A percentile compares a stretch with the other conserved stretches of the same genome.
Conservation (phyloP, 768 basidiomycete genomes). For the Boletus barrowsii region DNA sequence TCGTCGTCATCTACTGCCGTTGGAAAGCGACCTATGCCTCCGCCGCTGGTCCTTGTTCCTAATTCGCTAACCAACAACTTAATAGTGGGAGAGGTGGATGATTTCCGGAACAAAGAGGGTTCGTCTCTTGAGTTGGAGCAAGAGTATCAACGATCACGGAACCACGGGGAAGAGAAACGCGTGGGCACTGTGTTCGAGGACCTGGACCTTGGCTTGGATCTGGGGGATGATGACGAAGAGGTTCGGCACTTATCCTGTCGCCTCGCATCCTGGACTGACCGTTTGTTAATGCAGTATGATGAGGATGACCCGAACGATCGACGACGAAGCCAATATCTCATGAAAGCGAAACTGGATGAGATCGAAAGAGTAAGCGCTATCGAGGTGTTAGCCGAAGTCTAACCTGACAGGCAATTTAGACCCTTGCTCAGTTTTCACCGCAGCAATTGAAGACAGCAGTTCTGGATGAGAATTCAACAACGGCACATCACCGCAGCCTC, state of each 20-base stretch:
- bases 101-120: conserved; percentile 17
- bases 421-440: conserved; percentile 66
- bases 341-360: conserved; percentile 75
- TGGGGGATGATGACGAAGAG: conserved; percentile 42
- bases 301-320: conserved; percentile 71
- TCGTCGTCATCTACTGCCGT: conserved; percentile 35
- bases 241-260: conserved; percentile 27
- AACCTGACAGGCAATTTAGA: conserved; percentile 36
- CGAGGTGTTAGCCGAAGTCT: not conserved
- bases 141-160: conserved; percentile 31
- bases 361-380: conserved; percentile 59
- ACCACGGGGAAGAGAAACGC: conserved; percentile 42
- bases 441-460: conserved; percentile 31
- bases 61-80: conserved; percentile 31
- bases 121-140: conserved; percentile 26
- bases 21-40: conserved; percentile 47
- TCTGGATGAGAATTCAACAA: conserved; percentile 21
- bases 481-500: conserved; percentile 17
- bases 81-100: conserved; percentile 23
- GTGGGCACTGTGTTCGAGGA: conserved; percentile 46
- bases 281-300: conserved; percentile 47
- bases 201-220: conserved; percentile 42
- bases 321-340: conserved; percentile 68
- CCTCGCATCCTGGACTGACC: conserved; percentile 13
- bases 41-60: conserved; percentile 53